Conservation (phyloP, 2,329 filamentous ascomycete species). For the Penicillium polonicum region DNA sequence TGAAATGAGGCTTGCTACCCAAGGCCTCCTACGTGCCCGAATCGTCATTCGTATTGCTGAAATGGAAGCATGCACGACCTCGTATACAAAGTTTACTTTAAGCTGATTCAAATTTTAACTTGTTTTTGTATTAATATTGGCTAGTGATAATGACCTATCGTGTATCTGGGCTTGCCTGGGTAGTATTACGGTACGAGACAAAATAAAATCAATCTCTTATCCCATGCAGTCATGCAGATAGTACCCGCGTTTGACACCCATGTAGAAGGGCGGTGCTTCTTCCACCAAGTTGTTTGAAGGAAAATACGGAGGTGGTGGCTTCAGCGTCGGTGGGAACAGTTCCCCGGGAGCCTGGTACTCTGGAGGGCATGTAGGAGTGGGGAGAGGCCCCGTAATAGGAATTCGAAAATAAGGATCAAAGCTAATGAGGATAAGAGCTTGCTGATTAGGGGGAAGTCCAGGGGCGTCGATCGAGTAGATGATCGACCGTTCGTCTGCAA, state of each 20-base stretch:
- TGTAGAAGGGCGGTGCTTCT: constrained; percentile 16
- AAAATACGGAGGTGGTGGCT: background rate
- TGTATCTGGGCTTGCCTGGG: background rate
- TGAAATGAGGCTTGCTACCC: background rate
- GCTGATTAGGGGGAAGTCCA: constrained; percentile 21
- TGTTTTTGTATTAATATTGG: background rate
- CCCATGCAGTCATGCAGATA: constrained; percentile 21
- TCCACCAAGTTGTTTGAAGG: background rate
- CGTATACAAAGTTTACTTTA: background rate
- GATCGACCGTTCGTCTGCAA: constrained; percentile 42
- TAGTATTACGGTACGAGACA: background rate
- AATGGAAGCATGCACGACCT: background rate
- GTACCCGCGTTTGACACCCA: constrained; percentile 19
- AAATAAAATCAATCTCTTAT: background rate
- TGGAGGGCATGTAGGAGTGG: background rate
- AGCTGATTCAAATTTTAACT: background rate
- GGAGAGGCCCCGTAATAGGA: constrained; percentile 14
- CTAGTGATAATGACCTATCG: background rate
- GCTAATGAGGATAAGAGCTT: constrained; percentile 40
- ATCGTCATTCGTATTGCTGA: background rate
- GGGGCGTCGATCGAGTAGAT: constrained; percentile 40
- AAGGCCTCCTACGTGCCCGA: background rate
- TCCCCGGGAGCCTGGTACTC: background rate
- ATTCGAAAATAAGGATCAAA: constrained; percentile 41
- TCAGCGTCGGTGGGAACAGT: background rate